Conservation (phyloP, 2,329 filamentous ascomycete genomes). For the Huntiella omanensis region DNA sequence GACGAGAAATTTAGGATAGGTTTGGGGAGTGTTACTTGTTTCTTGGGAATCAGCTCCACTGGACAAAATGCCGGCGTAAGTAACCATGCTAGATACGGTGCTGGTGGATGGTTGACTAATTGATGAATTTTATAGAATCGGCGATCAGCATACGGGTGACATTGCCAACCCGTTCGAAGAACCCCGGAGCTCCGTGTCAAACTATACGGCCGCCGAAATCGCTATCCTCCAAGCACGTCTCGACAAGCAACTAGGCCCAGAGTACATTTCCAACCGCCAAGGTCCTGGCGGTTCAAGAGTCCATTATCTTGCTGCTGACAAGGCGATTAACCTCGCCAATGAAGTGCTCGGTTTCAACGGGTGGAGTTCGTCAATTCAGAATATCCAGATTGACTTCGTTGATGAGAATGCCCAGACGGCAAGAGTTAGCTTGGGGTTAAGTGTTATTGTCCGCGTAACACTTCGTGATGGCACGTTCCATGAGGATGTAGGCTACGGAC, state of each 20-base stretch:
- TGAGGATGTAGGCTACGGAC: conserved; percentile 92
- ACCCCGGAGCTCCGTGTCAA: conserved; percentile 43
- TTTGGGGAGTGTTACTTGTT: neutral
- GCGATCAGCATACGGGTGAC: conserved; percentile 43
- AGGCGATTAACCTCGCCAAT: conserved; percentile 87
- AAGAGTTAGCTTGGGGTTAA: conserved; percentile 69
- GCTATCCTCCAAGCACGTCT: conserved; percentile 71
- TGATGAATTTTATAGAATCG: conserved; percentile 30
- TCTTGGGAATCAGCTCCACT: conserved; percentile 5
- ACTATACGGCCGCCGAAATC: conserved; percentile 80
- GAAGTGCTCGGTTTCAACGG: conserved; percentile 95
- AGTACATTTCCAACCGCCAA: conserved; percentile 76
- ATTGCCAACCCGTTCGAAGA: conserved; percentile 71
- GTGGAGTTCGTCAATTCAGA: conserved; percentile 91
- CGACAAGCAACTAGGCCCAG: conserved; percentile 84
- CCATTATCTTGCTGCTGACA: conserved; percentile 89
- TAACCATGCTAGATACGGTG: no score
- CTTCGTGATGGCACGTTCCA: conserved; percentile 89
- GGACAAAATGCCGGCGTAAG: conserved; percentile 12
- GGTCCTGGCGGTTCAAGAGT: conserved; percentile 74
- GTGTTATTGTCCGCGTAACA: conserved; percentile 78
- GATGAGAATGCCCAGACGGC: conserved; percentile 65
- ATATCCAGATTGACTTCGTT: conserved; percentile 87
- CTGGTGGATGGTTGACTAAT: neutral
- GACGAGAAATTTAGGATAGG: no score